These are phyloP conservation scores for Raffaelea albimanens DNA, from an alignment of 2,329 filamentous ascomycete species.

Conservation along the genomic window DNA sequence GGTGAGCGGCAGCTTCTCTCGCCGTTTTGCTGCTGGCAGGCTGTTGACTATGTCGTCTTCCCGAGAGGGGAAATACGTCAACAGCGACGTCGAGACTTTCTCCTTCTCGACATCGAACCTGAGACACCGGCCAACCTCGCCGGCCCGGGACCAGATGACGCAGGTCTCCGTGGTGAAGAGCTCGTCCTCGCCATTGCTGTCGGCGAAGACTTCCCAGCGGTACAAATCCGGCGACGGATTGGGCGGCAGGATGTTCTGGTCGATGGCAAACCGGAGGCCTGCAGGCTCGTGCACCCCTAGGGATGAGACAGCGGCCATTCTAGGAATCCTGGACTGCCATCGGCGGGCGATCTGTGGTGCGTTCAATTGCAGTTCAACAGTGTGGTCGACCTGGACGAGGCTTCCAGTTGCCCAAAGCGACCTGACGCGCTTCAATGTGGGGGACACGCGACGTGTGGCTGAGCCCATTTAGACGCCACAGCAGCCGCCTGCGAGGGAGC, in stretches of 20 bases:
- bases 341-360: too few relatives aligned
- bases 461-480: too few relatives aligned
- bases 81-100: constrained; percentile 71
- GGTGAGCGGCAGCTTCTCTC: constrained; percentile 25
- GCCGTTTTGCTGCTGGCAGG: too few relatives aligned
- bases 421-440: too few relatives aligned
- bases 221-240: constrained; percentile 60
- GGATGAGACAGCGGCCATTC: constrained; percentile 84
- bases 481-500: too few relatives aligned
- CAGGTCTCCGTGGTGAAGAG: constrained; percentile 64
- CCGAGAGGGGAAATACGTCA: constrained; percentile 64
- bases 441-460: too few relatives aligned
- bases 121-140: constrained; percentile 76
- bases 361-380: too few relatives aligned
- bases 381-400: too few relatives aligned
- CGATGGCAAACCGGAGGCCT: constrained; percentile 71
- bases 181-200: constrained; percentile 59
- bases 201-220: constrained; percentile 58
- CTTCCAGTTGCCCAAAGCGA: too few relatives aligned
- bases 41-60: constrained; percentile 7
- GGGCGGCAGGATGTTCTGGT: constrained; percentile 64
- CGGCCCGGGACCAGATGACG: constrained; percentile 84
- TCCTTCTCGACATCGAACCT: constrained; percentile 82
- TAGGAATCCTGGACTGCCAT: too few relatives aligned
- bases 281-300: constrained; percentile 85